phyloP scores from a whole-genome alignment of 2,329 filamentous ascomycete species.

The Sodiomyces alkalinus region DNA sequence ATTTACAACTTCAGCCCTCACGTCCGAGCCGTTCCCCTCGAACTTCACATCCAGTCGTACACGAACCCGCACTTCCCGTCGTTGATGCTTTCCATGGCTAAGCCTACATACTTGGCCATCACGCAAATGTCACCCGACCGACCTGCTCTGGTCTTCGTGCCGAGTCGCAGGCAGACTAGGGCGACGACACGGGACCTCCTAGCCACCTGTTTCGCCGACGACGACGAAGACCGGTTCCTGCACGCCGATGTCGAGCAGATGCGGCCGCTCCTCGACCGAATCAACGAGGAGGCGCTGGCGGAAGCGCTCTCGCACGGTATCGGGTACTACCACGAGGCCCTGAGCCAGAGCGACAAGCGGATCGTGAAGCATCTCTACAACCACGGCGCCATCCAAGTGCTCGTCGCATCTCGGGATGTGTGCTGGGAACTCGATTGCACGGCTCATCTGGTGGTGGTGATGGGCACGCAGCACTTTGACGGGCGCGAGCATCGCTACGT shows the following conservation, averaged over 20 bases:
- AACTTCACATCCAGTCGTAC: slow-evolving; percentile 91
- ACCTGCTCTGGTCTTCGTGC: slow-evolving; percentile 82
- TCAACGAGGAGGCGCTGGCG: slow-evolving; percentile 75
- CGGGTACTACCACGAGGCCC: slow-evolving; percentile 91
- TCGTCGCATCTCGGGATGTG: slow-evolving; percentile 65
- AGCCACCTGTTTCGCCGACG: slow-evolving; percentile 73
- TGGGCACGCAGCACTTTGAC: slow-evolving; percentile 97
- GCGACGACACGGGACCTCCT: slow-evolving; percentile 76
- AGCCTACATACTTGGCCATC: slow-evolving; percentile 81
- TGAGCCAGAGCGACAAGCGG: slow-evolving; percentile 76
- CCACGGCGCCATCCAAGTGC: slow-evolving; percentile 76
- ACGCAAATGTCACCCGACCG: slow-evolving; percentile 78
- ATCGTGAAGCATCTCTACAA: slow-evolving; percentile 89
- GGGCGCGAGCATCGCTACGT: slow-evolving; percentile 93
- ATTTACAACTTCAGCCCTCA: slow-evolving; percentile 98
- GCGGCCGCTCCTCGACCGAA: slow-evolving; percentile 60
- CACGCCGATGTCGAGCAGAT: slow-evolving; percentile 74
- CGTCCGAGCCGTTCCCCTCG: slow-evolving; percentile 73
- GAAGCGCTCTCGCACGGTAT: slow-evolving; percentile 88
- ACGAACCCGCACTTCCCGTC: slow-evolving; percentile 94
- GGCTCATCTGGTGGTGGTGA: slow-evolving; percentile 84
- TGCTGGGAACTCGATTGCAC: slow-evolving; percentile 89
- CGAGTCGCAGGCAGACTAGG: slow-evolving; percentile 83
- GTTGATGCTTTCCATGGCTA: slow-evolving; percentile 96
- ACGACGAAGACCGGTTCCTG: slow-evolving; percentile 87